Evolutionary conservation across 257 asterid genomes (phyloP).

Genomic region (Rhazya stricta): DNA sequence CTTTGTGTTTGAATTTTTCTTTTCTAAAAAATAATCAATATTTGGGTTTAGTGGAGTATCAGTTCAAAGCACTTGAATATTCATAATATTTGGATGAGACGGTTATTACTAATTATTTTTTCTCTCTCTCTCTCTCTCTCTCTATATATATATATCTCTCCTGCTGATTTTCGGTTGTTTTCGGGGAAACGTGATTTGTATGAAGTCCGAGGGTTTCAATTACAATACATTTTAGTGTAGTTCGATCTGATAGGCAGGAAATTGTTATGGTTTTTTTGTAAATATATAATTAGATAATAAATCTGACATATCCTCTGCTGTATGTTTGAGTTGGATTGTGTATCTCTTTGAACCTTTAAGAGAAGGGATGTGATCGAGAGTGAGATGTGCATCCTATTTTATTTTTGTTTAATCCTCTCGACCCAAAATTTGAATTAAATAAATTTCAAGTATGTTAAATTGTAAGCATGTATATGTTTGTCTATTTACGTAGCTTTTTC

Average conservation of each 20-base stretch:
- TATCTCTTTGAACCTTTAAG: not conserved
- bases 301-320: not conserved
- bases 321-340: not conserved
- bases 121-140: not conserved
- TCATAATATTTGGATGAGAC: not conserved
- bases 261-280: not conserved
- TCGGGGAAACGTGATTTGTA: not conserved
- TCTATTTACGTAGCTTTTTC: not conserved
- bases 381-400: not conserved
- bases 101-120: not conserved
- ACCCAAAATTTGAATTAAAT: not conserved
- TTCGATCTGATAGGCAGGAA: constrained; percentile 16
- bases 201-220: not conserved
- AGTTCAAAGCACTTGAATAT: not conserved
- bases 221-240: not conserved
- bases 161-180: not conserved
- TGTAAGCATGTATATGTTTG: not conserved
- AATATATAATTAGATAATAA: not conserved
- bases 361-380: too few relatives aligned
- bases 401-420: not conserved
- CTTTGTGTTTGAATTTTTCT: not conserved
- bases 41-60: not conserved
- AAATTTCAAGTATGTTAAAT: not conserved
- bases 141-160: not conserved
- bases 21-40: not conserved